Conservation (phyloP, 2,329 filamentous ascomycete genomes). For the Cladophialophora yegresii region DNA sequence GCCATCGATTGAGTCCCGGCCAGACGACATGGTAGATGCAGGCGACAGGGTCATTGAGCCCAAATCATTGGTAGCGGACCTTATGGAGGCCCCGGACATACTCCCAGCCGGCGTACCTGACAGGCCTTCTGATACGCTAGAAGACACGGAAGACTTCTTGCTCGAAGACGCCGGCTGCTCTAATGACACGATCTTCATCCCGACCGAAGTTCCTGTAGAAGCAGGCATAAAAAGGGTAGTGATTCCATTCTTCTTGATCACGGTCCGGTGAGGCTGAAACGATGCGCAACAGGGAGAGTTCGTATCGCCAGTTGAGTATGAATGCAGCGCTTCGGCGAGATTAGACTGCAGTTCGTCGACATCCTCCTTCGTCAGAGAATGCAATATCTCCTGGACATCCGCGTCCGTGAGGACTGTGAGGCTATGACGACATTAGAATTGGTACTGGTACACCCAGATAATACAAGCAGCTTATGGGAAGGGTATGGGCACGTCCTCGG, state of each 20-base stretch:
- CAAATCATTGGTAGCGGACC: slow-evolving; percentile 42
- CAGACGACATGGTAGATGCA: slow-evolving; percentile 34
- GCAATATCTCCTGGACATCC: slow-evolving; percentile 58
- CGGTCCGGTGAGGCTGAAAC: slow-evolving; percentile 64
- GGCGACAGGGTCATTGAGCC: slow-evolving; percentile 44
- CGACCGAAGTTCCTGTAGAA: slow-evolving; percentile 60
- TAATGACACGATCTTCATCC: slow-evolving; percentile 66
- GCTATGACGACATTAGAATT: not conserved
- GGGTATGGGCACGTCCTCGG: not conserved
- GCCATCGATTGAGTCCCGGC: slow-evolving; percentile 37
- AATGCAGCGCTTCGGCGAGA: slow-evolving; percentile 62
- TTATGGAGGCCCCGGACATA: slow-evolving; percentile 38
- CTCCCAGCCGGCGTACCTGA: slow-evolving; percentile 26
- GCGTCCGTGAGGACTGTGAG: slow-evolving; percentile 61
- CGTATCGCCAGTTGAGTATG: slow-evolving; percentile 65
- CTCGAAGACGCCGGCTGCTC: slow-evolving; percentile 38
- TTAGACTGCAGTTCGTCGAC: slow-evolving; percentile 59
- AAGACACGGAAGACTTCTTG: slow-evolving; percentile 30
- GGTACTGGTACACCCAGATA: not conserved
- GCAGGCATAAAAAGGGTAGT: slow-evolving; percentile 70
- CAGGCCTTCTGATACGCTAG: slow-evolving; percentile 30
- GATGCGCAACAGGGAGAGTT: slow-evolving; percentile 59
- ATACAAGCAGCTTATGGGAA: not conserved
- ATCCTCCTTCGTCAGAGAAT: slow-evolving; percentile 59
- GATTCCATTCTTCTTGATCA: slow-evolving; percentile 62